phyloP scores from a whole-genome alignment of 148 eudicot genomes.

The Gaultheria prostrata region DNA sequence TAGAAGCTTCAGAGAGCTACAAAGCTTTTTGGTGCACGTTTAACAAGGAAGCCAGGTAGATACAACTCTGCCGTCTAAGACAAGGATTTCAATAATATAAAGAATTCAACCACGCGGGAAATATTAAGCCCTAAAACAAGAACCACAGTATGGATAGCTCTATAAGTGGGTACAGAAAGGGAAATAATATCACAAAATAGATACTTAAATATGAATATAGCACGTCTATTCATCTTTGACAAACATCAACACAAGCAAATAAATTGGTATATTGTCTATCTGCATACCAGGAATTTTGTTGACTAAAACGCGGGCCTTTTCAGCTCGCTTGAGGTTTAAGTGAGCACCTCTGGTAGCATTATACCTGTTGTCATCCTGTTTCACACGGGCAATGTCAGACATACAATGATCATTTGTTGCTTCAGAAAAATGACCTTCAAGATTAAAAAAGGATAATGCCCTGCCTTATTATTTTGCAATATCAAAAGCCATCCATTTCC shows the following conservation, averaged over 20 bases:
- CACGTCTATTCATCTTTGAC: background rate
- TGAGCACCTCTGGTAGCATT: conserved; percentile 81
- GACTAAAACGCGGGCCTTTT: conserved; percentile 61
- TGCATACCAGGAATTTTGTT: conserved; percentile 69
- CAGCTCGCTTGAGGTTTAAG: conserved; percentile 68
- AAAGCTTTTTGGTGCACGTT: background rate
- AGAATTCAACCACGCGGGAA: background rate
- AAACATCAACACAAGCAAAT: background rate
- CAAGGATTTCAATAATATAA: background rate
- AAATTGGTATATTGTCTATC: background rate
- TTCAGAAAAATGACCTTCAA: background rate
- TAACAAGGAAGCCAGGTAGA: background rate
- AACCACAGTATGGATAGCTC: conserved; percentile 2
- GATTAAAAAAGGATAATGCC: background rate
- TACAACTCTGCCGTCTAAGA: background rate
- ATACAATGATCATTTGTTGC: background rate
- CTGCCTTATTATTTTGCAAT: background rate
- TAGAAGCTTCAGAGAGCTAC: background rate
- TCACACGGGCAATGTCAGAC: conserved; percentile 12
- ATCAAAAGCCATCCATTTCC: background rate
- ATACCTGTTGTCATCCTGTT: conserved; percentile 68
- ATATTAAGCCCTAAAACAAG: background rate
- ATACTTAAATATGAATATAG: background rate
- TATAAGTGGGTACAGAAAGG: background rate
- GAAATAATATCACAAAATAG: background rate